These are phyloP conservation scores for Ogataea paraovalis DNA, from an alignment of 805 yeast species.

Conservation along the genomic window DNA sequence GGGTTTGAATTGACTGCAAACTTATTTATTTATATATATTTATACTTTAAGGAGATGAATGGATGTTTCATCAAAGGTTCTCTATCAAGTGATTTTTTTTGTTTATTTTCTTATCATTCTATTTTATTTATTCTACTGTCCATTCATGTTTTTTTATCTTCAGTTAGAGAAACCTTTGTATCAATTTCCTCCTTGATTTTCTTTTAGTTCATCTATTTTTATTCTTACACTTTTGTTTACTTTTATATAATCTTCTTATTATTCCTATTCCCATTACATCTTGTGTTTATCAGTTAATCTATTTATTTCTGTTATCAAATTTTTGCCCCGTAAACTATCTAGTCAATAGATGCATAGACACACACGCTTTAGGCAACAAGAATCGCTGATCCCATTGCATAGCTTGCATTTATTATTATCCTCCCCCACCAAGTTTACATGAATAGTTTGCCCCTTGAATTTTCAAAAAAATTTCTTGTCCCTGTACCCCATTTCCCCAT, in stretches of 20 bases:
- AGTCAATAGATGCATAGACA: no score
- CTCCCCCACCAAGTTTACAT: not conserved
- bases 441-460: not conserved
- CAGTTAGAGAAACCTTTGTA: not conserved
- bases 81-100: not conserved
- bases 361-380: no score
- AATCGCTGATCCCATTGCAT: no score
- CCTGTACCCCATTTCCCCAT: not conserved
- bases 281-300: slow-evolving; percentile 3
- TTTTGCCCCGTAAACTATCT: no score
- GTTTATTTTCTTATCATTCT: not conserved
- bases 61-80: not conserved
- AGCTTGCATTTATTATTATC: not conserved
- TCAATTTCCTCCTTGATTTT: not conserved
- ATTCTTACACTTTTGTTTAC: not conserved
- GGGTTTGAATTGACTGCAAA: not conserved
- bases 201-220: not conserved
- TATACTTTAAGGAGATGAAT: not conserved
- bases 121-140: not conserved
- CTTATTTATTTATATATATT: not conserved
- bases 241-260: not conserved
- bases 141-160: not conserved
- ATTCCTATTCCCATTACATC: not conserved
- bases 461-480: not conserved
- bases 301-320: not conserved